Percentiles rank a stretch among this genome's conserved stretches.
Evolutionary conservation across 768 basidiomycete species (phyloP).

Genomic region (Sistotremastrum niveocremeum): DNA sequence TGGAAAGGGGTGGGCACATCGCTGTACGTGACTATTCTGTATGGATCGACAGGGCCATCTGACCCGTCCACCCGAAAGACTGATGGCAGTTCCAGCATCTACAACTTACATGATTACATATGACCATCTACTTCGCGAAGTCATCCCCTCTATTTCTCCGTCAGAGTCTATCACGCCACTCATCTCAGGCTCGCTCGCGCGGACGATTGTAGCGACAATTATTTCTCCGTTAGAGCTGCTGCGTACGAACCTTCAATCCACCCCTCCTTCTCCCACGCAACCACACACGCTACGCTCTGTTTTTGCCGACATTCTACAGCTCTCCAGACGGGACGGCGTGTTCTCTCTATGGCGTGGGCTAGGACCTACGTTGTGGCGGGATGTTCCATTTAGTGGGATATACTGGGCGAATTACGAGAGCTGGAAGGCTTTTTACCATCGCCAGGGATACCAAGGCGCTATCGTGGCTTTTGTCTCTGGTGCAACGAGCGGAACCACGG

Average conservation of each 20-base stretch:
- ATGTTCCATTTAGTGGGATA: slow-evolving; percentile 92
- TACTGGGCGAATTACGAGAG: slow-evolving; percentile 96
- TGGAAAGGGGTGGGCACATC: slow-evolving; percentile 96
- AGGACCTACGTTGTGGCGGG: slow-evolving; percentile 87
- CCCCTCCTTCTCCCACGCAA: slow-evolving; percentile 51
- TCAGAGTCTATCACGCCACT: slow-evolving; percentile 49
- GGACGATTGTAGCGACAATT: slow-evolving; percentile 65
- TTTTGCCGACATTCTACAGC: slow-evolving; percentile 40
- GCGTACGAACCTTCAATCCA: slow-evolving; percentile 87
- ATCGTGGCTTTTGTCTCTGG: slow-evolving; percentile 80
- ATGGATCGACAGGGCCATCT: neutral
- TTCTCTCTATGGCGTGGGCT: slow-evolving; percentile 80
- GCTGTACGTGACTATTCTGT: slow-evolving; percentile 38
- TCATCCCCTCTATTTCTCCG: slow-evolving; percentile 50
- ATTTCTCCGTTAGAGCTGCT: slow-evolving; percentile 85
- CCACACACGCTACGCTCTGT: slow-evolving; percentile 73
- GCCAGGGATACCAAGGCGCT: slow-evolving; percentile 40
- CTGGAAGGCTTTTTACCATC: slow-evolving; percentile 51
- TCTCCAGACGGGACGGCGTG: slow-evolving; percentile 53
- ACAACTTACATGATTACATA: slow-evolving; percentile 94
- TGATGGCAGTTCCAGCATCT: slow-evolving; percentile 85
- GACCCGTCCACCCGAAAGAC: slow-evolving; percentile 24
- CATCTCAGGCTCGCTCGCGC: slow-evolving; percentile 67
- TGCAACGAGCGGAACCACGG: slow-evolving; percentile 72
- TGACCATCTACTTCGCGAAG: slow-evolving; percentile 62